phyloP scores from a whole-genome alignment of 768 basidiomycete genomes.

The Lentinula edodes region DNA sequence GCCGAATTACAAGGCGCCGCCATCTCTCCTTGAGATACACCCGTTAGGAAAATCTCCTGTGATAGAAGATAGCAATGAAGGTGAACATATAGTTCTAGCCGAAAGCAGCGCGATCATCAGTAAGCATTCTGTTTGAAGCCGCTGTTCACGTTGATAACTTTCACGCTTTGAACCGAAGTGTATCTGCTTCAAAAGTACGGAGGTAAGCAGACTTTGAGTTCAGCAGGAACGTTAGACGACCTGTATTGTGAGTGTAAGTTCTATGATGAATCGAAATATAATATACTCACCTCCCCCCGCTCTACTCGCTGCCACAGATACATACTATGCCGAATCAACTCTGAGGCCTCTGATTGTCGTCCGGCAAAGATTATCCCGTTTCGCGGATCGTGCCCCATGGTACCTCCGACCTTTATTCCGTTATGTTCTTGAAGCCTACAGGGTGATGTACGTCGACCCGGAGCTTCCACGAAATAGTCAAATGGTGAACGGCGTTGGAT shows the following conservation, averaged over 20 bases:
- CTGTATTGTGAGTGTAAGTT: conserved; percentile 26
- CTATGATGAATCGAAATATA: neutral
- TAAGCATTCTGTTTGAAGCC: conserved; percentile 10
- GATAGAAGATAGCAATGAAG: conserved; percentile 31
- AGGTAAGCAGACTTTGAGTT: conserved; percentile 20
- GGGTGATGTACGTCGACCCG: conserved; percentile 1
- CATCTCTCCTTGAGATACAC: conserved; percentile 28
- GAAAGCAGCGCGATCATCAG: conserved; percentile 39
- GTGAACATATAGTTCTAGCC: conserved; percentile 33
- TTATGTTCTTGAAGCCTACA: neutral
- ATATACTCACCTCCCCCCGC: neutral
- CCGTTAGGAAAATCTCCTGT: conserved; percentile 36
- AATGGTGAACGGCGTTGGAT: neutral
- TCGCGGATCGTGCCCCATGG: conserved; percentile 1
- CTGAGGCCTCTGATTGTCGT: conserved; percentile 32
- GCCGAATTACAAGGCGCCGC: conserved; percentile 25
- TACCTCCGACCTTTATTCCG: conserved; percentile 1
- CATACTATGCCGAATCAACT: conserved; percentile 37
- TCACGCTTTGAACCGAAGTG: conserved; percentile 18
- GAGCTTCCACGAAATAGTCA: neutral
- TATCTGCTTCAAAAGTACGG: conserved; percentile 37
- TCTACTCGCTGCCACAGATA: conserved; percentile 16
- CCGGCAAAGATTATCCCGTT: neutral
- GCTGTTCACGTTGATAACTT: conserved; percentile 5
- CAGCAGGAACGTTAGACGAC: conserved; percentile 25